Conservation (phyloP, 306 rosid species). For the Cicer arietinum region DNA sequence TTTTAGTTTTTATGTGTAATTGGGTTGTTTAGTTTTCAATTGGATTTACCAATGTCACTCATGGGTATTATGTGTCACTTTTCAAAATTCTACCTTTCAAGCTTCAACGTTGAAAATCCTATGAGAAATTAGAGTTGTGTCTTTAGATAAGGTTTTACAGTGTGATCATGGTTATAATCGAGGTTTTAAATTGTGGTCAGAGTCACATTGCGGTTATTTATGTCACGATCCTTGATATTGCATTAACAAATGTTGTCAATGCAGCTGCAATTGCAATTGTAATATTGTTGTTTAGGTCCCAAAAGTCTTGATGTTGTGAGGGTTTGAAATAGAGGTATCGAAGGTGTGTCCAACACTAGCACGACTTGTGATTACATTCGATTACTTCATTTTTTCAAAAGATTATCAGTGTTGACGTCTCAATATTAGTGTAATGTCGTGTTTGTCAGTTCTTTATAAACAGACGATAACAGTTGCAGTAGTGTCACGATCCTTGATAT, state of each 20-base stretch:
- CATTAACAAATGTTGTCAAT: not conserved
- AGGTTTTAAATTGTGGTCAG: not conserved
- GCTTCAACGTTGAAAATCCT: not conserved
- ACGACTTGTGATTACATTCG: too few relatives aligned
- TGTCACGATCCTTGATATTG: not conserved
- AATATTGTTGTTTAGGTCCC: not conserved
- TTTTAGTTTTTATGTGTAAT: not conserved
- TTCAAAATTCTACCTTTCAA: constrained; percentile 21
- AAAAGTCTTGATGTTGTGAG: not conserved
- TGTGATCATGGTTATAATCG: not conserved
- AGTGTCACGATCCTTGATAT: not conserved
- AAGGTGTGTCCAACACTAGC: too few relatives aligned
- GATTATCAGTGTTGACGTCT: too few relatives aligned
- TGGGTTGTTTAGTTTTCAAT: constrained; percentile 18
- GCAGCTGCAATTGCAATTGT: not conserved
- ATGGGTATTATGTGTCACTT: constrained; percentile 4
- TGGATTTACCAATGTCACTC: constrained; percentile 22
- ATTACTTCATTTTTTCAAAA: too few relatives aligned
- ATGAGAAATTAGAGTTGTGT: not conserved
- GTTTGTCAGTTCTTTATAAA: too few relatives aligned
- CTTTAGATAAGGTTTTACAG: not conserved
- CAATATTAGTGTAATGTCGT: too few relatives aligned
- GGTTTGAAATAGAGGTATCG: not conserved
- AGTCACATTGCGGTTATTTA: not conserved
- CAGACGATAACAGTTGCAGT: not conserved